Percentiles rank a stretch among this genome's conserved stretches.
These are phyloP conservation scores for Pyrenochaeta sp. DNA, from an alignment of 2,329 filamentous ascomycete species.

Conservation along the genomic window DNA sequence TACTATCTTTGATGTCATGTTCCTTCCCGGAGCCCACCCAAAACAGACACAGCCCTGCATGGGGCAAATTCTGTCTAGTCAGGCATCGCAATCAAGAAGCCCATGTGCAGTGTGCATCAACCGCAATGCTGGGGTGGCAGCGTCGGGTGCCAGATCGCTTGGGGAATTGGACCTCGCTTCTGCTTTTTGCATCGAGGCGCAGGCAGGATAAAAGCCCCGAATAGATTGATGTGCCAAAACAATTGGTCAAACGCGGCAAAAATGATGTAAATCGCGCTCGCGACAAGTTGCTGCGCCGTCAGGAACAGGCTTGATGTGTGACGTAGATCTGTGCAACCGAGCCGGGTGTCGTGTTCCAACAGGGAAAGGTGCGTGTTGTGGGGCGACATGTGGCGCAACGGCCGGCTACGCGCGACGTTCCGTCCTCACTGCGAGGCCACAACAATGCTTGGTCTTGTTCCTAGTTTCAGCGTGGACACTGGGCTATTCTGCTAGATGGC, in stretches of 20 bases:
- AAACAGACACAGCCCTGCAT: too few species aligned
- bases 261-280: slow-evolving; percentile 31
- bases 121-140: not conserved
- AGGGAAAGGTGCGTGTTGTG: slow-evolving; percentile 15
- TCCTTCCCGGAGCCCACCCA: too few species aligned
- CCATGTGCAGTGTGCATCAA: not conserved
- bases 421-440: slow-evolving; percentile 5
- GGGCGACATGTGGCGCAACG: slow-evolving; percentile 12
- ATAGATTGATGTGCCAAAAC: slow-evolving; percentile 11
- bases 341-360: slow-evolving; percentile 16
- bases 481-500: not conserved
- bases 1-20: not conserved
- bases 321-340: not conserved
- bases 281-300: slow-evolving; percentile 9
- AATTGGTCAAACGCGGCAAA: slow-evolving; percentile 17
- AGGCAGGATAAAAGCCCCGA: slow-evolving; percentile 5
- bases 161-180: slow-evolving; percentile 20
- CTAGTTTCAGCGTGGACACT: not conserved
- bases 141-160: slow-evolving; percentile 10
- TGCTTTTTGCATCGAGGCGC: not conserved
- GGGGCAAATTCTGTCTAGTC: too few species aligned
- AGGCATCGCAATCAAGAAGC: not conserved
- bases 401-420: slow-evolving; percentile 11
- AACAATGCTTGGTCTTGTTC: not conserved
- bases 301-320: slow-evolving; percentile 14